Percentiles rank a stretch among this genome's conserved stretches.
Conservation (phyloP, 2,329 filamentous ascomycete species). For the Scedosporium aurantiacum region DNA sequence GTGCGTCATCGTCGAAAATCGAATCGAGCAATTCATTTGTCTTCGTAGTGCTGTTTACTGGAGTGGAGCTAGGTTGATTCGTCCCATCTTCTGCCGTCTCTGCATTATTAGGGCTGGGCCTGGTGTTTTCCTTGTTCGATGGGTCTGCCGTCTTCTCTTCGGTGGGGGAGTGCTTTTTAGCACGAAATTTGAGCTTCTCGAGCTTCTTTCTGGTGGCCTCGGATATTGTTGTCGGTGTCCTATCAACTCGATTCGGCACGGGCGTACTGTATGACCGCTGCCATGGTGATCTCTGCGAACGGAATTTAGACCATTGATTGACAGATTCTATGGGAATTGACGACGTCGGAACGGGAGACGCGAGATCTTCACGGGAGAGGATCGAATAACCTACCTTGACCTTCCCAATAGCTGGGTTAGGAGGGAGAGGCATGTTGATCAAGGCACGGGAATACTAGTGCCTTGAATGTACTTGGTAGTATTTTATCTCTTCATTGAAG, state of each 20-base stretch:
- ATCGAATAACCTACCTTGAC: conserved; percentile 4
- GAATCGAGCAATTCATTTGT: background rate
- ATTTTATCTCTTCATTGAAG: background rate
- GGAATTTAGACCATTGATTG: conserved; percentile 11
- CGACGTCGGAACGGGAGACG: conserved; percentile 6
- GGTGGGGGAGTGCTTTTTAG: conserved; percentile 8
- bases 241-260: conserved; percentile 22
- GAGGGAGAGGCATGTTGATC: background rate
- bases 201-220: conserved; percentile 50
- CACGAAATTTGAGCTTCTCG: conserved; percentile 42
- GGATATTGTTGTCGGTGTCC: conserved; percentile 37
- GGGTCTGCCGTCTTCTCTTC: conserved; percentile 10
- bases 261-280: conserved; percentile 43
- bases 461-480: background rate
- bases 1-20: conserved; percentile 6
- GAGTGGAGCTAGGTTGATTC: conserved; percentile 1
- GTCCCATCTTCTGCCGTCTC: background rate
- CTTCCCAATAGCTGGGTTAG: background rate
- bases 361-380: conserved; percentile 29
- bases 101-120: background rate
- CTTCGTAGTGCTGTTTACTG: background rate
- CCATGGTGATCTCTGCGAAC: conserved; percentile 23
- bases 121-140: conserved; percentile 2
- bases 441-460: background rate
- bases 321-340: conserved; percentile 20